Base-by-base conservation (phyloP, 2,329 filamentous ascomycete species). In the Colletotrichum kahawae region DNA sequence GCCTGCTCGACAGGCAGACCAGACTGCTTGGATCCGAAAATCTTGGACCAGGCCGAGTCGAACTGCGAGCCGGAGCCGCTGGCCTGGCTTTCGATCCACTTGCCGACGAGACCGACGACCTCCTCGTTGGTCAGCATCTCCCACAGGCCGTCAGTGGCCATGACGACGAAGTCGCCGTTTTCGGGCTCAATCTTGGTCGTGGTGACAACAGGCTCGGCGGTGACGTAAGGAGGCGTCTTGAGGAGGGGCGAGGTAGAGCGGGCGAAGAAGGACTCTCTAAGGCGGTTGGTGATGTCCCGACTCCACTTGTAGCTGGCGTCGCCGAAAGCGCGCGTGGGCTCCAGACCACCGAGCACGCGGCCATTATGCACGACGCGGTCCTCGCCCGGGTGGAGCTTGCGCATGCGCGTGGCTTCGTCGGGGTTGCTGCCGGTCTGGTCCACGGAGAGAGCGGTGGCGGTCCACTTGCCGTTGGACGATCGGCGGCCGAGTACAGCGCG, bases 101-200 rank as follows among this genome's bases (percentile, higher is more conserved):
- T 95, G 18, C 96, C 97, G 6, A 99, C 97, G 4, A 99, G 91
- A 1, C 97, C 97, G 66, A 99, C 94, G 2, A 98, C 97, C 87
- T 99, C 97, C 82, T 99, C 97, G 80, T 98, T 99, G 63, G 95
- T 98, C 76, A 99, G 89, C 97, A 98, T 98, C 85, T 99, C 97
- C 97, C 97, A 99, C 1, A 99, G 89, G 5, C 97, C 97, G 82
- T 99, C 97, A 0, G 97, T 98, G 27, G 97, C 97, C 89, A 99
- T 93, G 76, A 99, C 96, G 14, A 99, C 89, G 80, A 99, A 99
- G 82, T 99, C 97, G 60, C 96, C 96, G 77, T 95, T 95, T 69
- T 95, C 92, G 1, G 97, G 97, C 79, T 96, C 90, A 67, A 99
- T 93, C 83, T 97, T 94, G 60, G 96, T 98, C 2, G 95, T 98